Conservation (phyloP, 768 basidiomycete species). For the Scleroderma citrinum region DNA sequence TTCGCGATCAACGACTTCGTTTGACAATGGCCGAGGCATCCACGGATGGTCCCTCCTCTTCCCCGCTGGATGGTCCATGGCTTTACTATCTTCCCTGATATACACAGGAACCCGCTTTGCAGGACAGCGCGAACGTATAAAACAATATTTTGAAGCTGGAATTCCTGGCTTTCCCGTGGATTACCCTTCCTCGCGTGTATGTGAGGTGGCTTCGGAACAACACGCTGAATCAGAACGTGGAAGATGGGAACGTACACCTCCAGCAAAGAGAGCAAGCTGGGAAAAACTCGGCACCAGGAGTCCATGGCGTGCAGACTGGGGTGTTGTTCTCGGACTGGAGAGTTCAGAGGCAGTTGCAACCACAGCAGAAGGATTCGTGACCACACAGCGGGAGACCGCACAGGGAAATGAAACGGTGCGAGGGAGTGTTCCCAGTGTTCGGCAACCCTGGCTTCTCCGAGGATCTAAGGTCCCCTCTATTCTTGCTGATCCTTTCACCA, state of each 20-base stretch:
- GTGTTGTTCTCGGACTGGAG: conserved; percentile 52
- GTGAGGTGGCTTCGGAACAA: conserved; percentile 42
- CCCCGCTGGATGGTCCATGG: conserved; percentile 87
- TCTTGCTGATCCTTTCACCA: conserved; percentile 38
- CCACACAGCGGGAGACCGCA: conserved; percentile 51
- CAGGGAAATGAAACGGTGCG: conserved; percentile 9
- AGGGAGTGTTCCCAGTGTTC: not conserved
- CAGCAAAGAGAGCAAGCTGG: conserved; percentile 80
- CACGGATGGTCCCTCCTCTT: conserved; percentile 87
- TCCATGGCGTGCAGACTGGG: conserved; percentile 80
- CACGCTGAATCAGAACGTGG: conserved; percentile 49
- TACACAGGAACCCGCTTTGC: conserved; percentile 81
- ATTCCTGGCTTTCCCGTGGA: conserved; percentile 75
- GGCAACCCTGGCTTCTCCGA: conserved; percentile 65
- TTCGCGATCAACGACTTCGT: conserved; percentile 11
- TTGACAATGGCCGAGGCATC: conserved; percentile 37
- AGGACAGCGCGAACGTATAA: conserved; percentile 77
- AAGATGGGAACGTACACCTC: conserved; percentile 76
- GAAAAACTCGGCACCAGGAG: conserved; percentile 57
- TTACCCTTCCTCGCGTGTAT: conserved; percentile 56
- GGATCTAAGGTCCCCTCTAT: conserved; percentile 46
- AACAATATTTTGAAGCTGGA: conserved; percentile 81
- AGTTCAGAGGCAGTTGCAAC: conserved; percentile 1
- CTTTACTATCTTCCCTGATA: conserved; percentile 77
- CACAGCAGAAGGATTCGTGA: conserved; percentile 35